Conservation (phyloP, 139 green algal species). For the Trebouxia sp. region DNA sequence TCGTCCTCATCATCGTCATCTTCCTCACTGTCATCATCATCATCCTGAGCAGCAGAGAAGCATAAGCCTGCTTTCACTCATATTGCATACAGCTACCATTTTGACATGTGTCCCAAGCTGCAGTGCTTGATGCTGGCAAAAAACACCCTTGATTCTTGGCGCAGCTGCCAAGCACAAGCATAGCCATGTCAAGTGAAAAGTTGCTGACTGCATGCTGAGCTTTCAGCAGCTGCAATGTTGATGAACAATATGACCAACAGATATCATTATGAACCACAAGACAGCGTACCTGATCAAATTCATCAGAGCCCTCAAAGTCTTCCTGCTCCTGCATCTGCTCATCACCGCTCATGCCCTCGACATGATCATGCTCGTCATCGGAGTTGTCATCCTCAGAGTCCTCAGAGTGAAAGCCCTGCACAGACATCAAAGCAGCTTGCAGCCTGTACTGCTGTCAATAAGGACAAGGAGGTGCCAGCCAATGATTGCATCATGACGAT, state of each 20-base stretch:
- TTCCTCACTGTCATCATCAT: conserved; percentile 33
- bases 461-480: too few species aligned
- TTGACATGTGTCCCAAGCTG: neutral
- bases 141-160: too few species aligned
- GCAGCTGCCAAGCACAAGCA: too few species aligned
- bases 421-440: neutral
- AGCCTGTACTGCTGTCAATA: too few species aligned
- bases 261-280: neutral
- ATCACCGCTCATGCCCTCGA: conserved; percentile 32
- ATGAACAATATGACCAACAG: too few species aligned
- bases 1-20: conserved; percentile 28
- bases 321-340: conserved; percentile 30
- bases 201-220: too few species aligned
- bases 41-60: neutral
- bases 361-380: conserved; percentile 38
- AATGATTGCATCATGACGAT: too few species aligned
- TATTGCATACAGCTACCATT: neutral
- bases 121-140: too few species aligned
- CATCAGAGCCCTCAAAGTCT: conserved; percentile 29
- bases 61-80: neutral
- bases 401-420: conserved; percentile 21
- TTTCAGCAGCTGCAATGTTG: neutral
- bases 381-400: conserved; percentile 32
- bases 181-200: too few species aligned
- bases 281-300: conserved; percentile 15